Evolutionary conservation across 768 basidiomycete genomes (phyloP).

Genomic region (Pilatotrama ljubarskyi): DNA sequence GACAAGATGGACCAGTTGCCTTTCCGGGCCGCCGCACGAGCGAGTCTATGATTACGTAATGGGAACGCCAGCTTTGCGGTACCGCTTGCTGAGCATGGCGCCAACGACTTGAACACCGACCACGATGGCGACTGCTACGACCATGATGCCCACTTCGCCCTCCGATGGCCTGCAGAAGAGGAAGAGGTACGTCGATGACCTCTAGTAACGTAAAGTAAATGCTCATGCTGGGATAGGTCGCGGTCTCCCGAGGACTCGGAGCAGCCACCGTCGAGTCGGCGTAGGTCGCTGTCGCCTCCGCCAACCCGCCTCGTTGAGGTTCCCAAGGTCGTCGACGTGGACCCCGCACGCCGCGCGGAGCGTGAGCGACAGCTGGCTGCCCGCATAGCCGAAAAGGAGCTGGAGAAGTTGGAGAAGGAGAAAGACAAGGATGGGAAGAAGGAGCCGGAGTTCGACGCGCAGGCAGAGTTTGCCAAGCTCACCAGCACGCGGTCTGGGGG

Average conservation of each 20-base stretch:
- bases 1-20: conserved; percentile 5
- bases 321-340: conserved; percentile 65
- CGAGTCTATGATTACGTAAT: conserved; percentile 8
- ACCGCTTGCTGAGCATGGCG: conserved; percentile 6
- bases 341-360: conserved; percentile 73
- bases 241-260: conserved; percentile 34
- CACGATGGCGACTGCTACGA: conserved; percentile 45
- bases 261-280: conserved; percentile 43
- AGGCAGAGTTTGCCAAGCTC: conserved; percentile 90
- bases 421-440: conserved; percentile 41
- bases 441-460: conserved; percentile 59
- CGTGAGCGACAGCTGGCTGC: conserved; percentile 80
- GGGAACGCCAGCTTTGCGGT: conserved; percentile 6
- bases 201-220: background rate
- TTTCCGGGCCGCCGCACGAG: background rate
- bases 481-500: conserved; percentile 83
- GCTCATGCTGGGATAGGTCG: conserved; percentile 28
- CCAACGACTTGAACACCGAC: conserved; percentile 25
- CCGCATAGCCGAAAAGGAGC: conserved; percentile 65
- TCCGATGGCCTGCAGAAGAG: conserved; percentile 43
- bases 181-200: conserved; percentile 36
- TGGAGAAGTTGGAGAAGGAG: conserved; percentile 59
- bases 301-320: conserved; percentile 36
- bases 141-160: conserved; percentile 31
- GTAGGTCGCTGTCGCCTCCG: conserved; percentile 45